A percentile compares a stretch with the other conserved stretches of the same genome.
Evolutionary conservation across 495 filamentous ascomycete genomes (phyloP).

Genomic region (Penicillium lividum): DNA sequence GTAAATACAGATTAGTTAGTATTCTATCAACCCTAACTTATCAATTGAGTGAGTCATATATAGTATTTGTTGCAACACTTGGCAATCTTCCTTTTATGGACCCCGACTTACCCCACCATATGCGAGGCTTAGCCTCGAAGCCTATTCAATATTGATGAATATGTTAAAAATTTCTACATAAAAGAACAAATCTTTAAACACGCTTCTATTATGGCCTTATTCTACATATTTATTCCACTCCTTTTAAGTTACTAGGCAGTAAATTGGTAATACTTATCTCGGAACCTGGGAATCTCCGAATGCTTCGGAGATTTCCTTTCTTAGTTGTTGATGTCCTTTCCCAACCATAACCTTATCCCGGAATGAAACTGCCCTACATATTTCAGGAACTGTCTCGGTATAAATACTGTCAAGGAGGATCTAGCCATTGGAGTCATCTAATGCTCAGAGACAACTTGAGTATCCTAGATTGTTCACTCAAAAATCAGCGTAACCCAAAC

Average conservation of each 20-base stretch:
- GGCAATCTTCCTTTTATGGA: constrained; percentile 5
- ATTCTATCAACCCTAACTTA: too few species aligned
- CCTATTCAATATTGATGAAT: neutral
- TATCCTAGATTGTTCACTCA: neutral
- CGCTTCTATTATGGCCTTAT: too few species aligned
- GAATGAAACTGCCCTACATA: neutral
- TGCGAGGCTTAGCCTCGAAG: constrained; percentile 14
- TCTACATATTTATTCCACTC: too few species aligned
- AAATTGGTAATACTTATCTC: neutral
- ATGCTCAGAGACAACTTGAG: neutral
- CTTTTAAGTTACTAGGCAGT: too few species aligned
- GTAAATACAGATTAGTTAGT: too few species aligned
- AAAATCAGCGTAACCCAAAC: neutral
- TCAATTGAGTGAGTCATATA: neutral
- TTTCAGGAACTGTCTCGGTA: neutral
- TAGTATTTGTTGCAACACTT: neutral
- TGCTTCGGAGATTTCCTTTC: neutral
- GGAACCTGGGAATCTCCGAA: neutral
- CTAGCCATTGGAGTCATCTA: neutral
- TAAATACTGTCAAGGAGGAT: too few species aligned
- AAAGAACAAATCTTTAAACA: too few species aligned
- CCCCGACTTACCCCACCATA: constrained; percentile 19
- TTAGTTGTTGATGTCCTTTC: neutral
- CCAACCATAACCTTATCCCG: neutral
- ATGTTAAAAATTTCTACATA: neutral